These are phyloP conservation scores for Tilletia setariae DNA, from an alignment of 1,284 basidiomycete species.

Conservation along the genomic window DNA sequence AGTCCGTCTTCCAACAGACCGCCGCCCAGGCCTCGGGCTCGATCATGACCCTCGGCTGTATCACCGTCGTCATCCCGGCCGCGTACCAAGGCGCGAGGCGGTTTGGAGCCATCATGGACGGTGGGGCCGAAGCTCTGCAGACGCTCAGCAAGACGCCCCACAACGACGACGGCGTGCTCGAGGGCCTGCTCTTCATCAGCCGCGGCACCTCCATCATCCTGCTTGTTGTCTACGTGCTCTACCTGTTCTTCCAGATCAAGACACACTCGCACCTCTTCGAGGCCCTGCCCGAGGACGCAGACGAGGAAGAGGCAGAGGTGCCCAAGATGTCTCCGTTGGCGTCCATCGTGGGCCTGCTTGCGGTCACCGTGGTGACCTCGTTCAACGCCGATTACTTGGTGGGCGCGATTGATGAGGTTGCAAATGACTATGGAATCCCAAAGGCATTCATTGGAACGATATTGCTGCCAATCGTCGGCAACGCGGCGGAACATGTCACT, in stretches of 20 bases:
- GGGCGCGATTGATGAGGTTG: conserved; percentile 52
- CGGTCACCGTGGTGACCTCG: conserved; percentile 47
- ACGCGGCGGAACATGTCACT: conserved; percentile 58
- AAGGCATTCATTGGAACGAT: conserved; percentile 60
- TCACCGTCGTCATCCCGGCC: conserved; percentile 87
- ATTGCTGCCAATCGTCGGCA: conserved; percentile 76
- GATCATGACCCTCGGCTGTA: conserved; percentile 82
- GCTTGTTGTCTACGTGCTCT: conserved; percentile 75
- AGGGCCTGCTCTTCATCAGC: conserved; percentile 50
- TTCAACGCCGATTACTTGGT: conserved; percentile 56
- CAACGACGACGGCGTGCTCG: conserved; percentile 20
- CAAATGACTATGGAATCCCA: conserved; percentile 48
- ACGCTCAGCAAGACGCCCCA: conserved; percentile 25
- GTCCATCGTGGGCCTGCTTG: conserved; percentile 41
- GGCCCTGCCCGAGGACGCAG: conserved; percentile 28
- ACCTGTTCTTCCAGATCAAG: conserved; percentile 57
- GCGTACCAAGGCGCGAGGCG: conserved; percentile 64
- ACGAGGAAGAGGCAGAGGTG: conserved; percentile 44
- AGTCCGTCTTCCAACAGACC: conserved; percentile 51
- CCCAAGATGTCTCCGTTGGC: conserved; percentile 48
- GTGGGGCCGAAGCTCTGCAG: conserved; percentile 33
- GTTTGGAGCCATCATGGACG: conserved; percentile 46
- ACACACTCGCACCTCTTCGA: conserved; percentile 51
- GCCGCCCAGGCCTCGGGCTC: conserved; percentile 50
- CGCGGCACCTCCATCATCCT: conserved; percentile 60